These are phyloP conservation scores for Kurtzmaniella natalensis DNA, from an alignment of 1,139 yeast species.

Conservation along the genomic window DNA sequence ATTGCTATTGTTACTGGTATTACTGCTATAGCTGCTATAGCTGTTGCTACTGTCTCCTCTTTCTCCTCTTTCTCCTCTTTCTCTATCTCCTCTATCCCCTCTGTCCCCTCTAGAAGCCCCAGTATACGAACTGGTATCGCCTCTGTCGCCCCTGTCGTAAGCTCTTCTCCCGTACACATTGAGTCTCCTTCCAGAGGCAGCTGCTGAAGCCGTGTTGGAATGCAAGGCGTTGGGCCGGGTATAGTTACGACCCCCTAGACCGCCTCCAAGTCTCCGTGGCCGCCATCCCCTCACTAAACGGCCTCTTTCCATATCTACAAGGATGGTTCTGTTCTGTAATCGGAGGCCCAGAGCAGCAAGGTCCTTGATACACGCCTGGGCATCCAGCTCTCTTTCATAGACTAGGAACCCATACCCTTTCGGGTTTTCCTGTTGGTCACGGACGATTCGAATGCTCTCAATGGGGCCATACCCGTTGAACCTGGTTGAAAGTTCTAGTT, in stretches of 20 bases:
- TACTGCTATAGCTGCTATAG: too few relatives aligned
- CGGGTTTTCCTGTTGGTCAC: conserved; percentile 42
- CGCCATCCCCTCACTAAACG: conserved; percentile 72
- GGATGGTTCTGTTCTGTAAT: conserved; percentile 40
- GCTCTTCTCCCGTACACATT: conserved; percentile 3
- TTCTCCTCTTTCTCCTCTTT: background rate
- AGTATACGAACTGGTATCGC: too few relatives aligned
- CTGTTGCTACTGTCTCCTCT: too few relatives aligned
- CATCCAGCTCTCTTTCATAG: conserved; percentile 57
- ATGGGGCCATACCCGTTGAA: conserved; percentile 69
- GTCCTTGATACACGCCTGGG: conserved; percentile 53
- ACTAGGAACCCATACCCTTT: conserved; percentile 85
- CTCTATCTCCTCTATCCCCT: background rate
- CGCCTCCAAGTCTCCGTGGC: conserved; percentile 71
- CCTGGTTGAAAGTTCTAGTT: conserved; percentile 60
- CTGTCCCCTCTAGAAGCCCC: too few relatives aligned
- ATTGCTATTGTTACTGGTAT: too few relatives aligned
- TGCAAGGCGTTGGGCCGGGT: conserved; percentile 37
- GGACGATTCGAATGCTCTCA: conserved; percentile 62
- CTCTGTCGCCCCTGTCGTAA: background rate
- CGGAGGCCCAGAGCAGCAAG: conserved; percentile 52
- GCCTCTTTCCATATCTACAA: conserved; percentile 85
- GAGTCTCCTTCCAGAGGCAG: conserved; percentile 34
- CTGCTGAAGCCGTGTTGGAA: conserved; percentile 49
- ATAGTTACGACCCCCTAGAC: conserved; percentile 58